A percentile compares a stretch with the other conserved stretches of the same genome.
Evolutionary conservation across 345 rosid species (phyloP).

Genomic region (Bretschneidera sinensis): DNA sequence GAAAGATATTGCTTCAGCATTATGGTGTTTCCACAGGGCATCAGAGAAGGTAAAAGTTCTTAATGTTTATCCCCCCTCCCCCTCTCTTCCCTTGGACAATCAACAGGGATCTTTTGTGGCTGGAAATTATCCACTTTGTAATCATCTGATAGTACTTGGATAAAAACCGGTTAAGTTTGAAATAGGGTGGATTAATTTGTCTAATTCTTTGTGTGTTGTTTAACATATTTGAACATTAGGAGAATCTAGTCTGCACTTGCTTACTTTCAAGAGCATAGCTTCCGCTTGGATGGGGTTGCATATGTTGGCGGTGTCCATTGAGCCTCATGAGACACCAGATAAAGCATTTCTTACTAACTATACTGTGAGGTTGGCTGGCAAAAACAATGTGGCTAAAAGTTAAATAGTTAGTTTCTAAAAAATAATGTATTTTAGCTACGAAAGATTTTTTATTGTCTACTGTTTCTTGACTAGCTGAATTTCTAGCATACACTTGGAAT

Average conservation of each 20-base stretch:
- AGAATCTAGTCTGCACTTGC: not conserved
- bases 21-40: slow-evolving; percentile 93
- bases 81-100: not conserved
- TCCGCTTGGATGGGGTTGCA: not conserved
- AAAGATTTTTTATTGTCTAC: too few relatives aligned
- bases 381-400: too few relatives aligned
- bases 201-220: too few relatives aligned
- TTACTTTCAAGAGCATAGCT: not conserved
- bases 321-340: not conserved
- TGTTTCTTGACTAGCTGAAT: too few relatives aligned
- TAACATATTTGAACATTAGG: too few relatives aligned
- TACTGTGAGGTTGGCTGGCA: not conserved
- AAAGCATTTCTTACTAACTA: not conserved
- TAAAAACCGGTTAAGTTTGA: not conserved
- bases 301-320: not conserved
- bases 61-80: not conserved
- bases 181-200: too few relatives aligned
- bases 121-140: not conserved
- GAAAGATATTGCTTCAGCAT: slow-evolving; percentile 84
- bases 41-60: slow-evolving; percentile 59
- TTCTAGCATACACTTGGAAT: too few relatives aligned
- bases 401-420: too few relatives aligned
- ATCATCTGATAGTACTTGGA: not conserved
- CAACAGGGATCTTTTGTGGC: not conserved
- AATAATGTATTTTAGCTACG: too few relatives aligned